Evolutionary conservation across 2,329 filamentous ascomycete genomes (phyloP).

Genomic region (Escovopsis sp.): DNA sequence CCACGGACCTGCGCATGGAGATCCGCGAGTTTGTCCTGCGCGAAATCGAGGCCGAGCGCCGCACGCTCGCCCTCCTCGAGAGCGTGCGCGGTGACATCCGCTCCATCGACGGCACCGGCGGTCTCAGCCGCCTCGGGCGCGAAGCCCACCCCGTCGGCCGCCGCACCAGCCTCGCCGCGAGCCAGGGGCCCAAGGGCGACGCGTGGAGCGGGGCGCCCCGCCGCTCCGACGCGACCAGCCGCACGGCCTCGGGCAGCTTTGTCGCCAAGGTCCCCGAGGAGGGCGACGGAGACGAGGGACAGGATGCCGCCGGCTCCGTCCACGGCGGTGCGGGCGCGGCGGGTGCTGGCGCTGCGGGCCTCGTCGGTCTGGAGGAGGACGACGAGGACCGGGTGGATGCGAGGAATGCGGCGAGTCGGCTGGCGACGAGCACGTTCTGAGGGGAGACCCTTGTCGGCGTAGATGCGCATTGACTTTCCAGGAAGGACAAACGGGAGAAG

Average conservation of each 20-base stretch:
- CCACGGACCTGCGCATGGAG: slow-evolving; percentile 66
- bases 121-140: slow-evolving; percentile 75
- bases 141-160: slow-evolving; percentile 69
- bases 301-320: slow-evolving; percentile 11
- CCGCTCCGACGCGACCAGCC: slow-evolving; percentile 60
- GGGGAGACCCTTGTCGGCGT: slow-evolving; percentile 2
- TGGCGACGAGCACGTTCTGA: slow-evolving; percentile 88
- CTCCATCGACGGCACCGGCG: slow-evolving; percentile 80
- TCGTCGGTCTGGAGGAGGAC: slow-evolving; percentile 53
- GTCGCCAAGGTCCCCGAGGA: slow-evolving; percentile 51
- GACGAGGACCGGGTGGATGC: slow-evolving; percentile 92
- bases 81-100: slow-evolving; percentile 85
- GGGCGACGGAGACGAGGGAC: slow-evolving; percentile 31
- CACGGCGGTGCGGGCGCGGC: slow-evolving; percentile 14
- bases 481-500: neutral
- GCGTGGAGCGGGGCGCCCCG: slow-evolving; percentile 92
- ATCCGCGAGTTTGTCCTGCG: slow-evolving; percentile 87
- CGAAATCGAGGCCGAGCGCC: slow-evolving; percentile 88
- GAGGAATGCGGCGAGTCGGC: slow-evolving; percentile 80
- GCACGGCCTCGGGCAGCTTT: slow-evolving; percentile 62
- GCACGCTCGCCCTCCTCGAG: slow-evolving; percentile 84
- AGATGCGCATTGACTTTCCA: neutral
- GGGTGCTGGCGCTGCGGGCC: slow-evolving; percentile 29
- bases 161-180: slow-evolving; percentile 64
- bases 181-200: slow-evolving; percentile 94